Conservation (phyloP, 2,329 filamentous ascomycete genomes). For the Metarhizium album region DNA sequence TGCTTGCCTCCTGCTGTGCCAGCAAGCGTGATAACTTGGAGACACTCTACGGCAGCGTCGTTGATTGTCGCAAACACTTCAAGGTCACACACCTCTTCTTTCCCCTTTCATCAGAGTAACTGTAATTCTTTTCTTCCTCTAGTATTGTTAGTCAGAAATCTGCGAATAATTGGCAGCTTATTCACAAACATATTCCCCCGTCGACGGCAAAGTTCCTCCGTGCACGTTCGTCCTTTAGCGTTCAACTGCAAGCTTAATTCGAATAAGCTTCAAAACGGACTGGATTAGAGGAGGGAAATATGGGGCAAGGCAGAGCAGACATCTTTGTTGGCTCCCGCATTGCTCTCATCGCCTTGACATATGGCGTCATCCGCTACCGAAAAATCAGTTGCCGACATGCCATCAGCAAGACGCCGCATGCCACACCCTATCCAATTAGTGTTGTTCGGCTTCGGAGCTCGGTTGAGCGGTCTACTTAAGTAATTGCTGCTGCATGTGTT, state of each 20-base stretch:
- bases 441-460: background rate
- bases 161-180: no score
- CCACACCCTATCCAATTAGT: background rate
- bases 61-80: no score
- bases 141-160: no score
- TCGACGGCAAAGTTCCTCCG: background rate
- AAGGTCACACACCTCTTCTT: no score
- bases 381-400: background rate
- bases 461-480: no score
- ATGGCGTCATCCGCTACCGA: background rate
- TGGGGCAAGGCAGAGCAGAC: background rate
- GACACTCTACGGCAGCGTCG: no score
- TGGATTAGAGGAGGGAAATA: background rate
- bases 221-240: background rate
- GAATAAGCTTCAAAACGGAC: background rate
- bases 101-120: no score
- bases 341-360: background rate
- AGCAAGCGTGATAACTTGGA: no score
- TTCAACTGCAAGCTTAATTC: background rate
- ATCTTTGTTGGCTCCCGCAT: no score
- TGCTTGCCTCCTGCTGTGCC: no score
- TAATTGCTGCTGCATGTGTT: background rate
- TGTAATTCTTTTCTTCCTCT: no score
- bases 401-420: background rate
- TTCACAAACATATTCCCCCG: background rate